Percentiles rank a stretch among this genome's conserved stretches.
phyloP scores from a whole-genome alignment of 371 early-diverging fungal species.

The Mortierella sp. region DNA sequence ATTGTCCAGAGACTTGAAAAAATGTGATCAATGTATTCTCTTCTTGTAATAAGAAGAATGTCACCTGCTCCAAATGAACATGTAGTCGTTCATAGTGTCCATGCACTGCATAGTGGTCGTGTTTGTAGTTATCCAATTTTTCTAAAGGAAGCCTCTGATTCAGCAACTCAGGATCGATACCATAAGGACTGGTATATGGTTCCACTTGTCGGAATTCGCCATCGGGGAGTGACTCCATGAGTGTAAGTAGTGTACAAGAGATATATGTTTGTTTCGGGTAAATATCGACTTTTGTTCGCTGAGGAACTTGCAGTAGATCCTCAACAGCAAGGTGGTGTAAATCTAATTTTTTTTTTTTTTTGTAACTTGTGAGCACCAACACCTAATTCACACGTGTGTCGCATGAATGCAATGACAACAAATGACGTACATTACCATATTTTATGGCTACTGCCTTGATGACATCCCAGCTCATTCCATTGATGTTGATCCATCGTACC shows the following conservation, averaged over 20 bases:
- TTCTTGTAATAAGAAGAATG: conserved; percentile 42
- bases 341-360: too few relatives aligned
- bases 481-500: conserved; percentile 65
- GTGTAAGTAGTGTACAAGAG: conserved; percentile 49
- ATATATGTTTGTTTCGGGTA: conserved; percentile 55
- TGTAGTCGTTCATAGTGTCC: conserved; percentile 1
- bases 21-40: conserved; percentile 59
- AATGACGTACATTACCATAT: too few relatives aligned
- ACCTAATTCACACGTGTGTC: not conserved
- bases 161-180: conserved; percentile 31
- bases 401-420: too few relatives aligned
- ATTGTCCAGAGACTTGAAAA: conserved; percentile 55
- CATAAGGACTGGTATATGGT: conserved; percentile 15
- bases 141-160: conserved; percentile 37
- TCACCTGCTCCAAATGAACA: conserved; percentile 52
- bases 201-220: conserved; percentile 31
- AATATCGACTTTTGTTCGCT: conserved; percentile 58
- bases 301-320: conserved; percentile 59
- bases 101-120: conserved; percentile 21
- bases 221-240: conserved; percentile 39
- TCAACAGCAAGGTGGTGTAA: conserved; percentile 65
- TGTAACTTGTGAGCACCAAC: too few relatives aligned
- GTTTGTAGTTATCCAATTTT: conserved; percentile 26
- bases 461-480: conserved; percentile 64
- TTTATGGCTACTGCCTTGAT: conserved; percentile 55